Evolutionary conservation across 331 rosid species (phyloP), one percentile per base, ranked within the genome.

Genomic region (Phaseolus coccineus): DNA sequence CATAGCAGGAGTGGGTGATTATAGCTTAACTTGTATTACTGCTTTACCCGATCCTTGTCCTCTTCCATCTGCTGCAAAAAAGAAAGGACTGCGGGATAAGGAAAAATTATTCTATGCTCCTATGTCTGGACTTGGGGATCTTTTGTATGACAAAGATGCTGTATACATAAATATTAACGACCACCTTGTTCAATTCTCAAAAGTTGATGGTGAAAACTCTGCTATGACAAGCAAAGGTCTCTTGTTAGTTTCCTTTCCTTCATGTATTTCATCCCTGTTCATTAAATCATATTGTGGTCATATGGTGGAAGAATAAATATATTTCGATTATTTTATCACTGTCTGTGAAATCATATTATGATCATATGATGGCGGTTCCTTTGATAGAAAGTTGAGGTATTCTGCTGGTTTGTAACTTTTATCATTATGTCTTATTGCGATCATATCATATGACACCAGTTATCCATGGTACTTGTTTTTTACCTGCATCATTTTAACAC

Each of bases 51-150:
- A 95, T 87, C 97, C 99, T 44, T 95, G 99, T 70, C 96, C 97
- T 78, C 88, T 93, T 81, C 99, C 99, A 68, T 93, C 98, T 83
- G 98, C 97, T 80, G 97, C 99, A 55, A 95, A 95, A 88, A 95
- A 90, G 96, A 92, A 95, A 82, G 99, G 99, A 16, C 84, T 95
- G 78, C 97, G 99, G 28, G 99, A 95, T 25, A 95, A 87, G 88
- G 98, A 95, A 72, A 95, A 87, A 77, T 82, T 91, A 73, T 95
- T 93, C 79, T 91, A 95, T 80, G 97, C 94, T 73, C 99, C 99
- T 48, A 93, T 93, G 99, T 95, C 99, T 78, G 99, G 97, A 66
- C 84, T 93, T 77, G 99, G 99, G 82, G 98, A 95, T 85, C 97
- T 95, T 80, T 56, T 93, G 82, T 93, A 95, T 44, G 99, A 95